Evolutionary conservation across 805 yeast genomes (phyloP).

Genomic region (Blastobotrys attinorum): DNA sequence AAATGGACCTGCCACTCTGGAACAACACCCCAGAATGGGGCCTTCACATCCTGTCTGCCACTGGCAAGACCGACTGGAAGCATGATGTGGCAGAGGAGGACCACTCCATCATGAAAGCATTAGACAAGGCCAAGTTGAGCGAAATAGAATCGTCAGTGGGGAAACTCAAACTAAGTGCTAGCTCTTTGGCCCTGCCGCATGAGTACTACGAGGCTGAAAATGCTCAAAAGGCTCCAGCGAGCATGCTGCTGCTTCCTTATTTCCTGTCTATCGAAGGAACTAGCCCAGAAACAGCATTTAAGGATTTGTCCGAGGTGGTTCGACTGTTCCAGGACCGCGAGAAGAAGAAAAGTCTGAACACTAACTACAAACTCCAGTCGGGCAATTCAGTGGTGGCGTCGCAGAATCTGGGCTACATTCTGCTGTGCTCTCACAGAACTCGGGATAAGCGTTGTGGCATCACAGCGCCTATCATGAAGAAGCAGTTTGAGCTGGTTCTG

Average conservation of each 20-base stretch:
- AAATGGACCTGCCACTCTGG: conserved; percentile 44
- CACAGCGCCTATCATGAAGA: conserved; percentile 85
- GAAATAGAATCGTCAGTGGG: conserved; percentile 21
- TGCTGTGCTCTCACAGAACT: conserved; percentile 82
- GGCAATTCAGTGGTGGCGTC: not conserved
- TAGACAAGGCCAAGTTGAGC: conserved; percentile 22
- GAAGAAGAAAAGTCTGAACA: not conserved
- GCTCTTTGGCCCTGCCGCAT: conserved; percentile 41
- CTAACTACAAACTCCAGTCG: not conserved
- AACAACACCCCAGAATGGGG: conserved; percentile 63
- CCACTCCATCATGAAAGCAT: conserved; percentile 39
- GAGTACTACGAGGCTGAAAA: conserved; percentile 39
- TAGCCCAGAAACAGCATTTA: conserved; percentile 34
- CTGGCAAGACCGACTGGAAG: conserved; percentile 80
- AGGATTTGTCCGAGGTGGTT: conserved; percentile 38
- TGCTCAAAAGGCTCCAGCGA: conserved; percentile 39
- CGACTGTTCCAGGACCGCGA: conserved; percentile 30
- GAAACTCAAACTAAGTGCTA: conserved; percentile 43
- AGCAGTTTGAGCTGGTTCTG: conserved; percentile 64
- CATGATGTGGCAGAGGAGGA: conserved; percentile 55
- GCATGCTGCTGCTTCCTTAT: conserved; percentile 62
- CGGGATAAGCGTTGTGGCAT: conserved; percentile 92
- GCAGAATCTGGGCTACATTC: conserved; percentile 29
- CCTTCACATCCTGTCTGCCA: conserved; percentile 70
- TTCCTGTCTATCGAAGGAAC: conserved; percentile 61